Evolutionary conservation across 1,139 yeast genomes (phyloP), one percentile per base, ranked within the genome.

Genomic region (Yamadazyma dushanensis): DNA sequence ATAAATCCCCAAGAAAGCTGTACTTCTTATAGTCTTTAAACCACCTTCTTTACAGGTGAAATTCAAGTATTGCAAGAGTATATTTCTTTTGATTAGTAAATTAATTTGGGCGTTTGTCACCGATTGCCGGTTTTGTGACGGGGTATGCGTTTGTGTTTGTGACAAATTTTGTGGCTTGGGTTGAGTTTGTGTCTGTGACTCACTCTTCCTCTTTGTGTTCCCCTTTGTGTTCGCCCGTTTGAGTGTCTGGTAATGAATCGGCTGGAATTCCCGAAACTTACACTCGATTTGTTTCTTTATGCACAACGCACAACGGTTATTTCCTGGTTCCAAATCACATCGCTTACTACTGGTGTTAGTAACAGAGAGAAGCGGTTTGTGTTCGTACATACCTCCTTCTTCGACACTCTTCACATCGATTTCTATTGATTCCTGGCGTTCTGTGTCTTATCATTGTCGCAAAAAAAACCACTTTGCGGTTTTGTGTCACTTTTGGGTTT

Each of bases 271-370:
- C 8, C 17, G 22, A 6, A 28, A 10, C 10, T 16, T 28, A 13
- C 31, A 28, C 31, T 28, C 23, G 5, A 28, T 6, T 10, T 23
- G 23, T 18, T 13, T 28, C 16, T 11, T 9, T 18, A 17, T 16
- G 14, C 31, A 28, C 21, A 16, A 7, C 8, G 5, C 10, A 15
- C 31, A 28, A 5, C 9, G 17, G 6, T 11, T 24, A 9, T 23
- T 11, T 3, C 23, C 23, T 5, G 24, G 5, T 8, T 18, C n/a
- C 18, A 17, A 10, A 4, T 28, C 31, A 28, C 31, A 28, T 5
- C 31, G 31, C 18, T 28, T 28, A 10, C 31, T 28, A 23, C n/a
- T 5, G 10, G 16, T 14, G 31, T 28, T 28, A 28, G 31, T 28
- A 28, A n/a, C n/a, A 19, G 4, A 10, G 20, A n/a, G 5, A 7